Conservation (phyloP, 106 monocot genomes). For the Hemerocallis citrina region DNA sequence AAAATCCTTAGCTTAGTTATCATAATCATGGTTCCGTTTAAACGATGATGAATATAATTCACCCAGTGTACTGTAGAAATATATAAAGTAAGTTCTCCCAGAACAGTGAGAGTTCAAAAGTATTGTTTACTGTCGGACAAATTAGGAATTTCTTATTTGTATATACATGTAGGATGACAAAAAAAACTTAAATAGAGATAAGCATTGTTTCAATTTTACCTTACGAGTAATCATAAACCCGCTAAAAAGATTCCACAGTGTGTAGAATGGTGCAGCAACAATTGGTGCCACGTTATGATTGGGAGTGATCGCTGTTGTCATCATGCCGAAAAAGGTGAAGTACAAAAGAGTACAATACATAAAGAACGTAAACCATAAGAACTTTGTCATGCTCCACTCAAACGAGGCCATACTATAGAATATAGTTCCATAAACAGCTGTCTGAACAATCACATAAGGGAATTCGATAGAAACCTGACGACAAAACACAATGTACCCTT, state of each 20-base stretch:
- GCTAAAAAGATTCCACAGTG: constrained; percentile 97
- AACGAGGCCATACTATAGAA: constrained; percentile 90
- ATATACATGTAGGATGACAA: no score
- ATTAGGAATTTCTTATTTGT: no score
- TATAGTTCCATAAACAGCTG: constrained; percentile 84
- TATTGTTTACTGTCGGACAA: no score
- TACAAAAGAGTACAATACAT: constrained; percentile 96
- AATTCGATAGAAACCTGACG: constrained; percentile 92
- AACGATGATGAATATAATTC: no score
- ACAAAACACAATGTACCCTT: constrained; percentile 15
- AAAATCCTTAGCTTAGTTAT: no score
- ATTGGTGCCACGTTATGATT: constrained; percentile 92
- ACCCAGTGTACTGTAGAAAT: no score
- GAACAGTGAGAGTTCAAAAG: no score
- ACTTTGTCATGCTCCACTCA: constrained; percentile 73
- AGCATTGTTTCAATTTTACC: constrained; percentile 29
- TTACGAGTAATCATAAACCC: constrained; percentile 83
- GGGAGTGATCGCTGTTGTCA: constrained; percentile 93
- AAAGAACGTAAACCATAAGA: constrained; percentile 85
- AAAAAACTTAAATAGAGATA: no score
- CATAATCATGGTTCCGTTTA: no score
- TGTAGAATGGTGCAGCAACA: constrained; percentile 93
- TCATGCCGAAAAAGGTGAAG: constrained; percentile 99
- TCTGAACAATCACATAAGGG: constrained; percentile 90
- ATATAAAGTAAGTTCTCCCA: no score